Percentiles rank a stretch among this genome's conserved stretches.
Conservation (phyloP, 2,329 filamentous ascomycete genomes). For the Trichoderma lentiforme region DNA sequence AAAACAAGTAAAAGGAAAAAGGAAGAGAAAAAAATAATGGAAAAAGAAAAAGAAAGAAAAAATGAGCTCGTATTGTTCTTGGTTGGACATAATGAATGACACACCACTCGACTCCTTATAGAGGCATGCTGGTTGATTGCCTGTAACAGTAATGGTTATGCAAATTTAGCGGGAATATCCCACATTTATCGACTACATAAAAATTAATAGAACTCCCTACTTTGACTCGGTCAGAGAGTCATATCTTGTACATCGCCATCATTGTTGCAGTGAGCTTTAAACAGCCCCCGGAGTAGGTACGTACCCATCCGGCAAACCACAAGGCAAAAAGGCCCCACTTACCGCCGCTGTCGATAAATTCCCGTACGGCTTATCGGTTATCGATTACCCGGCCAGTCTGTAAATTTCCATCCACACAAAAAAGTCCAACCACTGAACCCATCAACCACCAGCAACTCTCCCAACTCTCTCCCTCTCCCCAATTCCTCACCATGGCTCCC, state of each 20-base stretch:
- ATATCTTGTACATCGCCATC: background rate
- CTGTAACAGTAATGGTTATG: background rate
- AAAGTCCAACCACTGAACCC: background rate
- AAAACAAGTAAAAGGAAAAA: too few species aligned
- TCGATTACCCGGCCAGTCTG: constrained; percentile 4
- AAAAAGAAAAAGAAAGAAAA: background rate
- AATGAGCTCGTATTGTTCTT: background rate
- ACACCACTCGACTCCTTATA: background rate
- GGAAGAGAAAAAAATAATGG: background rate
- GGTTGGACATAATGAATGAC: background rate
- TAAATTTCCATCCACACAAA: constrained; percentile 17
- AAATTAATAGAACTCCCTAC: background rate
- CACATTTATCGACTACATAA: background rate
- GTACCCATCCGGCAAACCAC: background rate
- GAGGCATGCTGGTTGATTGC: background rate
- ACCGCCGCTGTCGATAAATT: background rate
- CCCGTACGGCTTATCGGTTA: background rate
- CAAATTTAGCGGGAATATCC: background rate
- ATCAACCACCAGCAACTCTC: background rate
- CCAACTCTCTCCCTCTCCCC: background rate
- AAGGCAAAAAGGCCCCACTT: background rate
- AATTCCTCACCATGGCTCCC: background rate
- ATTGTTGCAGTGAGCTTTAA: background rate
- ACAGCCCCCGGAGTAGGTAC: background rate
- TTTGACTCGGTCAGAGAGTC: background rate